phyloP scores from a whole-genome alignment of 148 eudicot species.

The Camellia granthamiana region DNA sequence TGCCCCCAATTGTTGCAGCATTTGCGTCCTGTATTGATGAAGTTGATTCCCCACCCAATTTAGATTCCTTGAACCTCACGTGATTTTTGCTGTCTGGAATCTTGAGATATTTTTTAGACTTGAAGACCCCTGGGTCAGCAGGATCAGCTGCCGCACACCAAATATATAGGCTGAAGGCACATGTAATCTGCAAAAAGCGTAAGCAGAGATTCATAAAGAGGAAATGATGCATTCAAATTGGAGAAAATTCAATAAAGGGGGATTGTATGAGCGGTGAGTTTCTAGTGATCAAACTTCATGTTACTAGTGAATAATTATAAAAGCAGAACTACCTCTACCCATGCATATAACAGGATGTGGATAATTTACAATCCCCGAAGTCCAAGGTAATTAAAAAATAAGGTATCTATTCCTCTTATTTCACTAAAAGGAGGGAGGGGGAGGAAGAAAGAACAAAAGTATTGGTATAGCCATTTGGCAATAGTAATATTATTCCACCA shows the following conservation, averaged over 20 bases:
- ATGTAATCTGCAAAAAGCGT: constrained; percentile 49
- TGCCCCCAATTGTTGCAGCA: constrained; percentile 39
- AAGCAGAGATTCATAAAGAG: constrained; percentile 1
- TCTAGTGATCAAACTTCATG: not conserved
- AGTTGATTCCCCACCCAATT: constrained; percentile 52
- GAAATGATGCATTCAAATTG: constrained; percentile 2
- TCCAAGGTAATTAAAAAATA: not conserved
- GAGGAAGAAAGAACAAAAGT: not conserved
- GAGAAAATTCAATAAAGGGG: not conserved
- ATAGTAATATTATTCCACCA: not conserved
- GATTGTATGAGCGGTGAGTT: not conserved
- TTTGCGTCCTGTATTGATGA: constrained; percentile 52
- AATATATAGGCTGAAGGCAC: constrained; percentile 74
- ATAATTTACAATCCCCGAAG: not conserved
- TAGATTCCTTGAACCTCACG: constrained; percentile 39
- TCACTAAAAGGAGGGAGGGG: not conserved
- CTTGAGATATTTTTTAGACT: constrained; percentile 81
- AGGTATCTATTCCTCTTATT: not conserved
- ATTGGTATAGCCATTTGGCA: not conserved
- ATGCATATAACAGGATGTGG: not conserved
- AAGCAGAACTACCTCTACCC: not conserved
- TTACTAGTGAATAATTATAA: not conserved
- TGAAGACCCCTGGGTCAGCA: constrained; percentile 87
- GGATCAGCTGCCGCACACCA: constrained; percentile 99
- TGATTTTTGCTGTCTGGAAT: constrained; percentile 35